Evolutionary conservation across 345 rosid genomes (phyloP).

Genomic region (Populus tremula): DNA sequence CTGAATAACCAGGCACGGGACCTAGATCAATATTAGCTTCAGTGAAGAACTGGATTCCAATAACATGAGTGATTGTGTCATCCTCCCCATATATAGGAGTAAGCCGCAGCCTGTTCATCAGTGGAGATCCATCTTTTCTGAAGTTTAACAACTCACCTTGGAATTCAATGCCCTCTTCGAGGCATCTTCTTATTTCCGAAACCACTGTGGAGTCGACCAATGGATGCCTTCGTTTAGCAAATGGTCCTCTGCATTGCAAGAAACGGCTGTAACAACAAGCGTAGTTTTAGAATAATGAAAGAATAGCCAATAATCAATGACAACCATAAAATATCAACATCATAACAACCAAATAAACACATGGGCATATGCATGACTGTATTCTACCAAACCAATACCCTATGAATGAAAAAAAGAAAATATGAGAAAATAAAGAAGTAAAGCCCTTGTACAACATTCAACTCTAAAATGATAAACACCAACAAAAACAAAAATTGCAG

Average conservation of each 20-base stretch:
- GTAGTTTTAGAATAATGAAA: constrained; percentile 21
- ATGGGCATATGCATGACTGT: not conserved
- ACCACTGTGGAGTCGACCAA: constrained; percentile 70
- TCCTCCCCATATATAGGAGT: constrained; percentile 88
- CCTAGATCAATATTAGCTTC: constrained; percentile 82
- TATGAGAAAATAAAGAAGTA: not conserved
- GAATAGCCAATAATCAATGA: constrained; percentile 13
- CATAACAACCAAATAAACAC: not conserved
- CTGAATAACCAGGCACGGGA: constrained; percentile 54
- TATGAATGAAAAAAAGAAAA: not conserved
- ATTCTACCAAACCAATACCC: not conserved
- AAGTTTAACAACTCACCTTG: constrained; percentile 86
- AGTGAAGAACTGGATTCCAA: constrained; percentile 80
- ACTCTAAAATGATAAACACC: not conserved
- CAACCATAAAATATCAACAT: constrained; percentile 3
- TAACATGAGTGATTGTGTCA: constrained; percentile 67
- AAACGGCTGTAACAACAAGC: constrained; percentile 56
- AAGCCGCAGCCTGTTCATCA: constrained; percentile 71
- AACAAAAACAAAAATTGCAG: not conserved
- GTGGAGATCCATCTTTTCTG: constrained; percentile 77
- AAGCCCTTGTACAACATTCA: not conserved
- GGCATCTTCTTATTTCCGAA: constrained; percentile 76
- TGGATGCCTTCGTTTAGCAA: constrained; percentile 90
- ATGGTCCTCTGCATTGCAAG: constrained; percentile 89
- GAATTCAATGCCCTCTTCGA: constrained; percentile 76